Percentiles rank a stretch among this genome's conserved stretches.
Evolutionary conservation across 1,139 yeast species (phyloP).

Genomic region (Yamadazyma spencermartinsiae): DNA sequence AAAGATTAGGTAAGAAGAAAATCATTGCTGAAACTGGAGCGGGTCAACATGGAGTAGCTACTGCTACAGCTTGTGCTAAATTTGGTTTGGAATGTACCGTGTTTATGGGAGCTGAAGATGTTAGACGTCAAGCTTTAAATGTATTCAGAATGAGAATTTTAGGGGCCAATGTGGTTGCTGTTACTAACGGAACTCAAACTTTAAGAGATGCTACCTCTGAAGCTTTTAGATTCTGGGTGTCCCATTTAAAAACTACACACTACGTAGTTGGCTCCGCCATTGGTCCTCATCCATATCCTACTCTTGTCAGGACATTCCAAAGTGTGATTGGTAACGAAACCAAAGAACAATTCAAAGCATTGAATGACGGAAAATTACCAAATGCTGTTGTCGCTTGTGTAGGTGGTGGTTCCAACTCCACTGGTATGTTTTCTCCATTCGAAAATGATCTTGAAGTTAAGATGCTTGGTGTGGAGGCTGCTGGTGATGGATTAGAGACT

Average conservation of each 20-base stretch:
- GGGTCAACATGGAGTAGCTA: constrained; percentile 99
- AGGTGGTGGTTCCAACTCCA: constrained; percentile 97
- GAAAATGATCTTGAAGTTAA: constrained; percentile 76
- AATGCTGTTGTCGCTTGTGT: constrained; percentile 97
- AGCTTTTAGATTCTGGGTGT: constrained; percentile 95
- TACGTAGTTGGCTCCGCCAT: constrained; percentile 97
- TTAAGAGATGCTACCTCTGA: constrained; percentile 97
- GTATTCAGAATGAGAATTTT: constrained; percentile 95
- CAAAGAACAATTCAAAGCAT: constrained; percentile 79
- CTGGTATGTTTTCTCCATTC: constrained; percentile 95
- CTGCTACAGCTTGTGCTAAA: constrained; percentile 98
- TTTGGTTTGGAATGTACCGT: constrained; percentile 95
- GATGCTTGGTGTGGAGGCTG: constrained; percentile 95
- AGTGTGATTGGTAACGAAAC: constrained; percentile 95
- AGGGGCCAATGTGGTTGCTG: constrained; percentile 94
- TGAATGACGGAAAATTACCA: constrained; percentile 81
- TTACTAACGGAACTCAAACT: constrained; percentile 92
- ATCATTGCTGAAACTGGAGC: constrained; percentile 99
- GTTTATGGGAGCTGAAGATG: constrained; percentile 99
- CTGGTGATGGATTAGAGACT: constrained; percentile 94
- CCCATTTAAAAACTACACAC: constrained; percentile 81
- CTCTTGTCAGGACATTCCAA: constrained; percentile 97
- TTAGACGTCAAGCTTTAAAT: constrained; percentile 95
- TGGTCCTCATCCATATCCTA: constrained; percentile 99
- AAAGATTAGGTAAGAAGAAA: constrained; percentile 84